A percentile compares a stretch with the other conserved stretches of the same genome.
phyloP scores from a whole-genome alignment of 495 filamentous ascomycete genomes.

The Acidomyces sp. region DNA sequence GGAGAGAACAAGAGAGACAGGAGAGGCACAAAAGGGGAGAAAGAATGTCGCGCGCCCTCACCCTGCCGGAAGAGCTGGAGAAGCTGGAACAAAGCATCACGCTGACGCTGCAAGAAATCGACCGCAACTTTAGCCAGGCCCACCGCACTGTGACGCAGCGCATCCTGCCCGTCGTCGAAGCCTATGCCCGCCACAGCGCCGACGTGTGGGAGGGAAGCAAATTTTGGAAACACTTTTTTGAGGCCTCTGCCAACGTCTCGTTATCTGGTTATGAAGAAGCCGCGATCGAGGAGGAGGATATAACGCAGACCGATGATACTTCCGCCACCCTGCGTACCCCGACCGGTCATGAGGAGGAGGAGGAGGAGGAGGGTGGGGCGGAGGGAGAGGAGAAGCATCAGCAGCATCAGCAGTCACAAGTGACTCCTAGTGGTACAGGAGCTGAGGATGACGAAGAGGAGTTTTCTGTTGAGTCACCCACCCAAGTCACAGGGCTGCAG shows the following conservation, averaged over 20 bases:
- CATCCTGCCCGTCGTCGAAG: slow-evolving; percentile 88
- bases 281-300: slow-evolving; percentile 37
- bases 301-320: slow-evolving; percentile 34
- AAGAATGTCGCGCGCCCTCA: slow-evolving; percentile 49
- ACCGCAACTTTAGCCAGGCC: slow-evolving; percentile 92
- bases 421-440: too few relatives aligned
- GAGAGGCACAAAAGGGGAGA: slow-evolving; percentile 43
- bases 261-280: slow-evolving; percentile 90
- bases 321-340: slow-evolving; percentile 17
- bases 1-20: neutral
- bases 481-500: slow-evolving; percentile 31
- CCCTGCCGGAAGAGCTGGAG: slow-evolving; percentile 86
- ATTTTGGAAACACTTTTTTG: slow-evolving; percentile 99
- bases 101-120: slow-evolving; percentile 94
- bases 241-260: slow-evolving; percentile 91
- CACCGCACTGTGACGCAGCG: slow-evolving; percentile 91
- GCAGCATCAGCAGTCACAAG: too few relatives aligned
- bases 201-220: slow-evolving; percentile 96
- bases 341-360: slow-evolving; percentile 4
- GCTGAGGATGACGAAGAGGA: slow-evolving; percentile 20
- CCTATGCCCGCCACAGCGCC: slow-evolving; percentile 86
- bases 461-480: slow-evolving; percentile 21
- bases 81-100: slow-evolving; percentile 95
- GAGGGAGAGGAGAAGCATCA: slow-evolving; percentile 18
- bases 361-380: slow-evolving; percentile 20